Conservation (phyloP, 2,329 filamentous ascomycete genomes). For the Cryphonectria radicalis region DNA sequence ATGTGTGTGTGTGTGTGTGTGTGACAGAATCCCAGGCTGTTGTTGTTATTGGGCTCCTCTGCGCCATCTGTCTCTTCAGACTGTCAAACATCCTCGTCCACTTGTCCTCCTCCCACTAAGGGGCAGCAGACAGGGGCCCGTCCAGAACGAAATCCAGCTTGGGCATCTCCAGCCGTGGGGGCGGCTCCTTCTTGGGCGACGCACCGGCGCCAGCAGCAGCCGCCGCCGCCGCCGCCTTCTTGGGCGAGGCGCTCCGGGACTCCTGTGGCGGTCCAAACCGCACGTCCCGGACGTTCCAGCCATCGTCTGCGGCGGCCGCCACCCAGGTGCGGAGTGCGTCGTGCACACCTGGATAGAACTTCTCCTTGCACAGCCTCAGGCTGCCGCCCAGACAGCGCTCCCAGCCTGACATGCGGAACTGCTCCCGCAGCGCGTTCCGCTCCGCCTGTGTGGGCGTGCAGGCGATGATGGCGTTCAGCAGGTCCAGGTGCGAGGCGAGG, state of each 20-base stretch:
- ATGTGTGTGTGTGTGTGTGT: constrained; percentile 5
- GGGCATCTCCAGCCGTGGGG: constrained; percentile 66
- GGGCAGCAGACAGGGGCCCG: constrained; percentile 27
- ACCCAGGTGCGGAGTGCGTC: constrained; percentile 90
- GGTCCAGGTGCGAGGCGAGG: constrained; percentile 86
- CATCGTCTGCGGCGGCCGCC: constrained; percentile 82
- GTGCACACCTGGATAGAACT: constrained; percentile 93
- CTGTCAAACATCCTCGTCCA: constrained; percentile 37
- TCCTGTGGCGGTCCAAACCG: constrained; percentile 68
- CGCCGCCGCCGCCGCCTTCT: constrained; percentile 42
- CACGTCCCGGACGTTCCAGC: constrained; percentile 83
- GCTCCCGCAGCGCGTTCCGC: constrained; percentile 77
- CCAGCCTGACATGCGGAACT: constrained; percentile 83
- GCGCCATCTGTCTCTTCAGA: constrained; percentile 4
- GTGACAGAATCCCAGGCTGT: not conserved
- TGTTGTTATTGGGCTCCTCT: not conserved
- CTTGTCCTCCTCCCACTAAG: constrained; percentile 35
- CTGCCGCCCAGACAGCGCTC: constrained; percentile 87
- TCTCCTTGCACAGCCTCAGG: constrained; percentile 92
- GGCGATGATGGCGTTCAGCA: constrained; percentile 88
- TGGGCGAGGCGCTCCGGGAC: constrained; percentile 50
- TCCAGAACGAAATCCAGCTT: constrained; percentile 56
- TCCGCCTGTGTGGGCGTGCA: constrained; percentile 71
- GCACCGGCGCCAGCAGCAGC: constrained; percentile 40
- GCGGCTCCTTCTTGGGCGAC: constrained; percentile 53